A percentile compares a stretch with the other conserved stretches of the same genome.
Conservation (phyloP, 2,329 filamentous ascomycete species). For the Herpotrichia juniperi region DNA sequence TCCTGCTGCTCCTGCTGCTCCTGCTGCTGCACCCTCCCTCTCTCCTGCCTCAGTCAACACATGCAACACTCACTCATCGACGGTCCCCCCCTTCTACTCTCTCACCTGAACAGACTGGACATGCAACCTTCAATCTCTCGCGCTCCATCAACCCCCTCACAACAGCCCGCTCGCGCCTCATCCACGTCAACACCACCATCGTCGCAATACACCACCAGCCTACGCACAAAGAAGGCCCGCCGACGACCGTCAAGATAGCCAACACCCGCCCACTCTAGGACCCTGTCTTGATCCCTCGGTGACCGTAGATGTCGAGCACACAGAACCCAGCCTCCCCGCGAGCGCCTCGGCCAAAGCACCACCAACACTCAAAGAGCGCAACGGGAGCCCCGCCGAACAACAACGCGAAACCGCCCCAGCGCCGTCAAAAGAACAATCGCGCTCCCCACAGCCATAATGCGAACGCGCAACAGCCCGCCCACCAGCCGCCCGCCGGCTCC, state of each 20-base stretch:
- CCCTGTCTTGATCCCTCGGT: constrained; percentile 1
- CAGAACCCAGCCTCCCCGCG: constrained; percentile 41
- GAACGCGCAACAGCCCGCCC: constrained; percentile 25
- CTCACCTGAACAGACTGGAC: constrained; percentile 26
- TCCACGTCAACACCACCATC: constrained; percentile 31
- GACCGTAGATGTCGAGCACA: constrained; percentile 39
- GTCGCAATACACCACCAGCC: constrained; percentile 17
- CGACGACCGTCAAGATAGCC: constrained; percentile 35
- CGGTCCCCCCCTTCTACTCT: constrained; percentile 15
- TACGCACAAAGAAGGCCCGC: constrained; percentile 25
- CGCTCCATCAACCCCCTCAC: constrained; percentile 22
- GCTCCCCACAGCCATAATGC: constrained; percentile 30
- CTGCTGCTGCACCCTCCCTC: constrained; percentile 10
- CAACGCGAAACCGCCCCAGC: constrained; percentile 33
- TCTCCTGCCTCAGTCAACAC: background rate
- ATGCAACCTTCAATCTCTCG: constrained; percentile 40
- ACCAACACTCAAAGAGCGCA: constrained; percentile 37
- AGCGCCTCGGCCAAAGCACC: constrained; percentile 37
- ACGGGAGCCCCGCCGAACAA: constrained; percentile 30
- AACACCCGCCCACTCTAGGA: constrained; percentile 7
- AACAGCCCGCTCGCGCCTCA: constrained; percentile 23
- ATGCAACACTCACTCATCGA: background rate
- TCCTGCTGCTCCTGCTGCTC: constrained; percentile 15
- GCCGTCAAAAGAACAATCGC: constrained; percentile 41
- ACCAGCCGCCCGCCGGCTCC: constrained; percentile 10